Evolutionary conservation across 257 asterid species (phyloP).

Genomic region (Orobanche coerulescens): DNA sequence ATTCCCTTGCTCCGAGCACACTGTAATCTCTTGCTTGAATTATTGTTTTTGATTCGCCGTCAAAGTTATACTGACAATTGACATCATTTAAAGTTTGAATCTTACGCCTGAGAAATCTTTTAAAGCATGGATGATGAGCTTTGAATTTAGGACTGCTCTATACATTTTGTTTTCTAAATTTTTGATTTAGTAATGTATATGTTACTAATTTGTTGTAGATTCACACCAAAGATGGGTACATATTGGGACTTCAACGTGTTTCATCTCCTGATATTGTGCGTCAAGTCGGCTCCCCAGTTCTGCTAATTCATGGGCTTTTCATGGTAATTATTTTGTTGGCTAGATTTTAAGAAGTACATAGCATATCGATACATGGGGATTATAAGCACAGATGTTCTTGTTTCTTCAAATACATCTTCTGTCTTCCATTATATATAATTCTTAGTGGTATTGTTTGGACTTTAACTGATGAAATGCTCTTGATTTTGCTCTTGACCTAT

Average conservation of each 20-base stretch:
- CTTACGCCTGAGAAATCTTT: neutral
- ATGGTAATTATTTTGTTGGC: conserved; percentile 42
- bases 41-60: neutral
- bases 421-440: neutral
- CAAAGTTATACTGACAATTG: neutral
- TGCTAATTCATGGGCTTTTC: conserved; percentile 86
- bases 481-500: neutral
- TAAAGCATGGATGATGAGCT: neutral
- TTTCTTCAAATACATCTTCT: neutral
- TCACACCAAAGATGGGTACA: conserved; percentile 70
- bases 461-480: neutral
- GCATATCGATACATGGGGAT: neutral
- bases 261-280: conserved; percentile 40
- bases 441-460: neutral
- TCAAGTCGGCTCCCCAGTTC: conserved; percentile 51
- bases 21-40: conserved; percentile 33
- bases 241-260: conserved; percentile 89
- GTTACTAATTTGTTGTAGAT: conserved; percentile 34
- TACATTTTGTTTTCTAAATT: neutral
- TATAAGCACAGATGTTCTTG: neutral
- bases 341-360: neutral
- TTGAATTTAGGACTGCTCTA: neutral
- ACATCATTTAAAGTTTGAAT: neutral
- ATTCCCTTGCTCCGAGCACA: conserved; percentile 80
- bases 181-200: neutral